These are phyloP conservation scores for Terfezia claveryi DNA, from an alignment of 495 filamentous ascomycete genomes.

Conservation along the genomic window DNA sequence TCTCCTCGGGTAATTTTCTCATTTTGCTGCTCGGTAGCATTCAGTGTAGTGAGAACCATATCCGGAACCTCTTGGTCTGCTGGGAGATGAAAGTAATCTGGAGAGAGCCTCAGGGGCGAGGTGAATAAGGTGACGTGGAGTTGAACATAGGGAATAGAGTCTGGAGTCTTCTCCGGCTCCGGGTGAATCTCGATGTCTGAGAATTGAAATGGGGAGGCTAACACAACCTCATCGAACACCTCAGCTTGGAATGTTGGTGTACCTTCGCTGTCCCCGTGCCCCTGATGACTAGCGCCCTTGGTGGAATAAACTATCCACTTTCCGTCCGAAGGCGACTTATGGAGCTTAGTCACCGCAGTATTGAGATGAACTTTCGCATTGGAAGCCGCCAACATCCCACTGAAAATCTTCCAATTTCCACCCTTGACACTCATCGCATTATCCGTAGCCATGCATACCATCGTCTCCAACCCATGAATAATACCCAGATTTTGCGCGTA, in stretches of 20 bases:
- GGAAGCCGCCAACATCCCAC: constrained; percentile 47
- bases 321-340: constrained; percentile 20
- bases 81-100: constrained; percentile 44
- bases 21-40: constrained; percentile 29
- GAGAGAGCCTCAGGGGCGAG: constrained; percentile 44
- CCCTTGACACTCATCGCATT: constrained; percentile 59
- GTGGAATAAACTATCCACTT: constrained; percentile 10
- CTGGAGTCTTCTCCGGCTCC: constrained; percentile 32
- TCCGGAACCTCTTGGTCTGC: constrained; percentile 34
- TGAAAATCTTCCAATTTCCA: constrained; percentile 93
- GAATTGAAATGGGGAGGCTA: constrained; percentile 59
- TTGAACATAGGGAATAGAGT: constrained; percentile 57
- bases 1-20: constrained; percentile 21
- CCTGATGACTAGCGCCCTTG: constrained; percentile 21
- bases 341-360: constrained; percentile 41
- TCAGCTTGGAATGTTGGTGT: constrained; percentile 19
- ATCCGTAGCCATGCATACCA: constrained; percentile 84
- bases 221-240: constrained; percentile 54
- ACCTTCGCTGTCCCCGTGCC: constrained; percentile 6
- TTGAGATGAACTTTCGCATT: constrained; percentile 41
- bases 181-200: constrained; percentile 38
- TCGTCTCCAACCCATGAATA: constrained; percentile 77
- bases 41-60: constrained; percentile 64
- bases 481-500: constrained; percentile 70
- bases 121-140: constrained; percentile 81